These are phyloP conservation scores for Calocybe cyanea DNA, from an alignment of 768 basidiomycete species.

Conservation along the genomic window DNA sequence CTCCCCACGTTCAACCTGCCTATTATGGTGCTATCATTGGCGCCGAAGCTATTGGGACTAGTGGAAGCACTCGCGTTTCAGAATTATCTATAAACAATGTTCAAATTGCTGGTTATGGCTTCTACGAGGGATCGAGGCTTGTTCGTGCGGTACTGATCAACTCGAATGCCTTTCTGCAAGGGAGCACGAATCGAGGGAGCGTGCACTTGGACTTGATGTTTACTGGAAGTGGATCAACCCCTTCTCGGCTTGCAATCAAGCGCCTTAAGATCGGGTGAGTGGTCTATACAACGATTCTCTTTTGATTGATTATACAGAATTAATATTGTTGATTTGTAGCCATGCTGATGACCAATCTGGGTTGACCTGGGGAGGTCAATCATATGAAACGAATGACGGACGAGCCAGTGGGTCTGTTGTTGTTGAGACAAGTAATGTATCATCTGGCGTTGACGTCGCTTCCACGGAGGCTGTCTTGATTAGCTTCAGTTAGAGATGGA, in stretches of 20 bases:
- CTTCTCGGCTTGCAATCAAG: slow-evolving; percentile 38
- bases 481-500: too few species aligned
- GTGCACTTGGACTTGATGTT: slow-evolving; percentile 42
- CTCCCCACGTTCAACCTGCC: slow-evolving; percentile 60
- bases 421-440: slow-evolving; percentile 24
- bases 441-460: slow-evolving; percentile 39
- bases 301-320: background rate
- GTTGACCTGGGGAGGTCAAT: slow-evolving; percentile 56
- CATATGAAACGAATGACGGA: slow-evolving; percentile 49
- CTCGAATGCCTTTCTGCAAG: slow-evolving; percentile 44
- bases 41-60: slow-evolving; percentile 51
- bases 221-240: slow-evolving; percentile 16
- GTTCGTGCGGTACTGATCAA: slow-evolving; percentile 57
- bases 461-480: slow-evolving; percentile 47
- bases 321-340: slow-evolving; percentile 20
- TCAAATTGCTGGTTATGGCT: slow-evolving; percentile 56
- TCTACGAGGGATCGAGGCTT: slow-evolving; percentile 45
- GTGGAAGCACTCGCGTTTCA: slow-evolving; percentile 34
- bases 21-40: slow-evolving; percentile 66
- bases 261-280: slow-evolving; percentile 43
- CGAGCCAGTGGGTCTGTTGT: slow-evolving; percentile 32
- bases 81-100: slow-evolving; percentile 48
- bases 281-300: background rate
- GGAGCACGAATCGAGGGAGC: slow-evolving; percentile 30
- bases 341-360: slow-evolving; percentile 47